A percentile compares a stretch with the other conserved stretches of the same genome.
phyloP scores from a whole-genome alignment of 495 filamentous ascomycete genomes.

The Ramalina peruviana region DNA sequence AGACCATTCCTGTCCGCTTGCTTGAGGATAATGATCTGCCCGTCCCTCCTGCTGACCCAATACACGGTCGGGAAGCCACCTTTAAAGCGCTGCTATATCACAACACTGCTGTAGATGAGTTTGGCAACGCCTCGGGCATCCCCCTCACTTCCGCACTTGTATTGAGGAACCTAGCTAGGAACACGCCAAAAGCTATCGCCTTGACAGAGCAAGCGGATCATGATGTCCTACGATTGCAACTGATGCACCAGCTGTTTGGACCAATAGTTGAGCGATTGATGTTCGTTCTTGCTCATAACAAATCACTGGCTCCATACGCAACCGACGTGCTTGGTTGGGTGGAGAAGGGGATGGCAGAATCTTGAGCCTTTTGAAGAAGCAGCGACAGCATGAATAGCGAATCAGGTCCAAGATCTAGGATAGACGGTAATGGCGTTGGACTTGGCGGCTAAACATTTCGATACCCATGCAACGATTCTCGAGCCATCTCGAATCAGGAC shows the following conservation, averaged over 20 bases:
- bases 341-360: constrained; percentile 11
- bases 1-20: constrained; percentile 38
- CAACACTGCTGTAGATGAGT: constrained; percentile 69
- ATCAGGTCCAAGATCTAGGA: too few species aligned
- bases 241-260: constrained; percentile 32
- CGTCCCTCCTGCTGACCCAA: constrained; percentile 27
- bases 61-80: constrained; percentile 28
- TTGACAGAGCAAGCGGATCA: constrained; percentile 2
- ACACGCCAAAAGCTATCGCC: constrained; percentile 34
- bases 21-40: constrained; percentile 32
- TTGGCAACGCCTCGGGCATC: constrained; percentile 66
- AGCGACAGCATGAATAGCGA: background rate
- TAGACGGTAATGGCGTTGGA: too few species aligned
- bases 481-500: too few species aligned
- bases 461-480: too few species aligned
- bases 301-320: constrained; percentile 30
- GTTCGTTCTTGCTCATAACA: constrained; percentile 33
- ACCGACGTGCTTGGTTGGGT: constrained; percentile 29
- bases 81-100: constrained; percentile 33
- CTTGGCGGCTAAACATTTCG: too few species aligned
- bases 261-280: constrained; percentile 28
- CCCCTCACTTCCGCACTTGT: constrained; percentile 76
- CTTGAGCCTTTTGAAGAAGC: background rate
- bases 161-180: constrained; percentile 74
- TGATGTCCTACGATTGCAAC: constrained; percentile 18